These are phyloP conservation scores for Licmophora abbreviata DNA, from an alignment of 108 stramenopile genomes.

Conservation along the genomic window DNA sequence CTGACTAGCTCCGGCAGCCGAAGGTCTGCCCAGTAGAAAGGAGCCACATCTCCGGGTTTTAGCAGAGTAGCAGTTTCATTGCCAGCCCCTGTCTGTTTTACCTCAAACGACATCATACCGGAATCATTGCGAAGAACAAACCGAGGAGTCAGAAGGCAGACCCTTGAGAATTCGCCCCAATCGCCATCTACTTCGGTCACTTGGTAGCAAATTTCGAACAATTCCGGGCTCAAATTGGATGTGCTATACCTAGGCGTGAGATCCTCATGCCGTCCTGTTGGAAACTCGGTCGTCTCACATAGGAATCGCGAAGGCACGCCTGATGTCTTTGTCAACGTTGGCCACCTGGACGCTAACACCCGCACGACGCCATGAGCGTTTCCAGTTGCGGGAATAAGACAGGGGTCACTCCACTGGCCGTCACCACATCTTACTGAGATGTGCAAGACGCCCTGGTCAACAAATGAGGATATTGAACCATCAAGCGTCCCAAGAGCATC, in stretches of 20 bases:
- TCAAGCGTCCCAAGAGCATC: too few species aligned
- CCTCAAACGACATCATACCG: slow-evolving; percentile 23
- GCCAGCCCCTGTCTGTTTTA: slow-evolving; percentile 54
- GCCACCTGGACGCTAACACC: slow-evolving; percentile 50
- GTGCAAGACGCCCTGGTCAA: slow-evolving; percentile 10
- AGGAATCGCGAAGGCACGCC: too few species aligned
- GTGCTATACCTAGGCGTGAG: too few species aligned
- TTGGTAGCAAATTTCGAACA: slow-evolving; percentile 54
- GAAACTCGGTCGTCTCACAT: too few species aligned
- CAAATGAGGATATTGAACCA: too few species aligned
- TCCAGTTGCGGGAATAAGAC: slow-evolving; percentile 34
- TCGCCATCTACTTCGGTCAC: slow-evolving; percentile 45
- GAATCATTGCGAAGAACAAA: slow-evolving; percentile 62
- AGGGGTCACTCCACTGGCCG: slow-evolving; percentile 44
- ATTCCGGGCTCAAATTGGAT: slow-evolving; percentile 18
- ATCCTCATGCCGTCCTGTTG: too few species aligned
- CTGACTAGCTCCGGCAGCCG: slow-evolving; percentile 50
- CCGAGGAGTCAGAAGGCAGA: slow-evolving; percentile 41
- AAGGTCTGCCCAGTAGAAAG: slow-evolving; percentile 65
- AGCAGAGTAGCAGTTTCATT: slow-evolving; percentile 27
- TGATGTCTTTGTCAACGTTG: slow-evolving; percentile 16
- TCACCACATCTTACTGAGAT: slow-evolving; percentile 36
- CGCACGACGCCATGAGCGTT: slow-evolving; percentile 42
- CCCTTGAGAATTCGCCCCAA: slow-evolving; percentile 65
- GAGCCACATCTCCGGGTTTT: slow-evolving; percentile 21